phyloP scores from a whole-genome alignment of 768 basidiomycete genomes.

The Podaxis pistillaris region DNA sequence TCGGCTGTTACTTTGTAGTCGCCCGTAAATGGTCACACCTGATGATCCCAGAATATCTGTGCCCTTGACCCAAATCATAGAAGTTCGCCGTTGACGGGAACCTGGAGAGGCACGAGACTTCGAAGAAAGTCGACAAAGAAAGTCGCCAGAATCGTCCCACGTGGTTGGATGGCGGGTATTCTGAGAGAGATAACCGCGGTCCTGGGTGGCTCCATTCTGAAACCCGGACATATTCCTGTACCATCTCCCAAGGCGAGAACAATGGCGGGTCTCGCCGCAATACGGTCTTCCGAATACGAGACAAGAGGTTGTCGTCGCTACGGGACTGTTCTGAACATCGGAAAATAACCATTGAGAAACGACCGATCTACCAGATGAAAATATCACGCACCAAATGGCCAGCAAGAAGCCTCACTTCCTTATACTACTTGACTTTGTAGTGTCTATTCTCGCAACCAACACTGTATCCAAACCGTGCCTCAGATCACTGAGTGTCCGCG shows the following conservation, averaged over 20 bases:
- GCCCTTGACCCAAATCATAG: slow-evolving; percentile 18
- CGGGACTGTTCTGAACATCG: not conserved
- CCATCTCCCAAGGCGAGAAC: not conserved
- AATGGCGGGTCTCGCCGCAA: not conserved
- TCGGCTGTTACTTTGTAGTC: slow-evolving; percentile 33
- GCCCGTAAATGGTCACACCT: not conserved
- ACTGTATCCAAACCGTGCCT: not conserved
- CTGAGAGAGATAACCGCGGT: not conserved
- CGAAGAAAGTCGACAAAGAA: slow-evolving; percentile 7
- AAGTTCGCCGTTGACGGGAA: slow-evolving; percentile 6
- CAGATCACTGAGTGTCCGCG: not conserved
- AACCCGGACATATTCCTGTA: not conserved
- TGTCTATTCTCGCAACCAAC: not conserved
- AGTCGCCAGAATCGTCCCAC: not conserved
- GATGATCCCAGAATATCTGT: not conserved
- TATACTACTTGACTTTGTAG: not conserved
- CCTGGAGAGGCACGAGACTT: not conserved
- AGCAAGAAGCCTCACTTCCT: not conserved
- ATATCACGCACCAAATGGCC: not conserved
- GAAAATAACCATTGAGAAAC: not conserved
- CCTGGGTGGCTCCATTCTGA: not conserved
- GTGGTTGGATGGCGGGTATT: not conserved
- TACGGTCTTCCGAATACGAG: not conserved
- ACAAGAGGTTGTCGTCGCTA: not conserved
- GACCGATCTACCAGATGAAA: not conserved